These are phyloP conservation scores for Lipomyces spencermartinsiae DNA, from an alignment of 805 yeast species.

Conservation along the genomic window DNA sequence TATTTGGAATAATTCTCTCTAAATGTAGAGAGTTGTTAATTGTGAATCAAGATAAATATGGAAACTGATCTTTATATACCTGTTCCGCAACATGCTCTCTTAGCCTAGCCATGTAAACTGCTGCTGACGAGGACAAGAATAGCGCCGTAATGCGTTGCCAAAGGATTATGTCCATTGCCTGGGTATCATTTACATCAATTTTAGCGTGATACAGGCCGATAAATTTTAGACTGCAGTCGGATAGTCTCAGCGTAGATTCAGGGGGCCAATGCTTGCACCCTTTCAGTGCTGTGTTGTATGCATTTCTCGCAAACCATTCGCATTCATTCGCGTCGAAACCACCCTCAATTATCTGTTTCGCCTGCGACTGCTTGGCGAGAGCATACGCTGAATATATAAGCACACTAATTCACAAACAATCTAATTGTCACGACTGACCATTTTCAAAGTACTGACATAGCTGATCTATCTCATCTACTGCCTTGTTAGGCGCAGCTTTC, in stretches of 20 bases:
- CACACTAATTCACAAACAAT: background rate
- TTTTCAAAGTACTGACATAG: conserved; percentile 26
- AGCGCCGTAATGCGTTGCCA: conserved; percentile 13
- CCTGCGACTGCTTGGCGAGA: conserved; percentile 13
- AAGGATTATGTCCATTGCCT: conserved; percentile 7
- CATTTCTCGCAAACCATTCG: conserved; percentile 31
- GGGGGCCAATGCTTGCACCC: conserved; percentile 27
- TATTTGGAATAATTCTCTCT: conserved; percentile 11
- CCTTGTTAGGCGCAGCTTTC: background rate
- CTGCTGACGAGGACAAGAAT: conserved; percentile 23
- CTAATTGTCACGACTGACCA: conserved; percentile 2
- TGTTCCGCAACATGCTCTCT: conserved; percentile 15
- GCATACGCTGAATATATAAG: conserved; percentile 7
- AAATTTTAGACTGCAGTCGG: conserved; percentile 25
- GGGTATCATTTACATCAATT: background rate
- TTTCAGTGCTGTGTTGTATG: conserved; percentile 31
- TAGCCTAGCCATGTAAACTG: conserved; percentile 19
- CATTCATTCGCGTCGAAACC: conserved; percentile 20
- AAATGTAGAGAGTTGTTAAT: background rate
- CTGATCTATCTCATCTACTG: conserved; percentile 11
- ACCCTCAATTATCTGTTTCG: background rate
- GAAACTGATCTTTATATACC: conserved; percentile 4
- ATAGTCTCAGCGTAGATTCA: conserved; percentile 23
- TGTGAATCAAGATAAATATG: background rate
- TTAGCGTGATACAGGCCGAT: conserved; percentile 16